Evolutionary conservation across 345 rosid species (phyloP).

Genomic region (Boechera divaricarpa): DNA sequence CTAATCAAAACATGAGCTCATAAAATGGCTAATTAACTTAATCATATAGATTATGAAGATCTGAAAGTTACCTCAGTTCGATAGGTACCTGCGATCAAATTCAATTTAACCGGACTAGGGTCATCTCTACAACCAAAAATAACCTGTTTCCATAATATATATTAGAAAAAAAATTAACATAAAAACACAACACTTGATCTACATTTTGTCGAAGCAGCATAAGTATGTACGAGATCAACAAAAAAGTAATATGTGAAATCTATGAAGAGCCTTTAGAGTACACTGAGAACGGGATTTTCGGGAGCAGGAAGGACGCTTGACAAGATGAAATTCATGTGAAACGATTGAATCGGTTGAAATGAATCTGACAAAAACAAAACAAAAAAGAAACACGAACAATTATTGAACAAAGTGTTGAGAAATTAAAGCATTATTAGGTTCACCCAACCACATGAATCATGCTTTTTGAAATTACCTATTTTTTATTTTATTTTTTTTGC

Average conservation of each 20-base stretch:
- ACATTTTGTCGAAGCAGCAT: background rate
- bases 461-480: too few species aligned
- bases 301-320: slow-evolving; percentile 51
- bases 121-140: slow-evolving; percentile 82
- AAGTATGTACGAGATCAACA: too few species aligned
- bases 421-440: background rate
- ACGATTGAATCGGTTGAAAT: background rate
- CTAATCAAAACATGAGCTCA: slow-evolving; percentile 6
- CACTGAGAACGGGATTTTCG: slow-evolving; percentile 62
- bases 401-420: background rate
- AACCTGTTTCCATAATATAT: slow-evolving; percentile 51
- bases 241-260: background rate
- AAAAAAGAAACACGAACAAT: background rate
- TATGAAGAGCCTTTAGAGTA: slow-evolving; percentile 15
- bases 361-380: background rate
- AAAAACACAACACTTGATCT: slow-evolving; percentile 2
- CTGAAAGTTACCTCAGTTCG: slow-evolving; percentile 67
- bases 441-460: background rate
- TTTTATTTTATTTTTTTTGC: too few species aligned
- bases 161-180: background rate
- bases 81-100: slow-evolving; percentile 77
- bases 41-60: slow-evolving; percentile 18
- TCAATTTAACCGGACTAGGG: slow-evolving; percentile 70
- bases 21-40: background rate
- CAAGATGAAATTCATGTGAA: slow-evolving; percentile 53